Conservation (phyloP, 768 basidiomycete species). For the Hygrophorus pudorinus region DNA sequence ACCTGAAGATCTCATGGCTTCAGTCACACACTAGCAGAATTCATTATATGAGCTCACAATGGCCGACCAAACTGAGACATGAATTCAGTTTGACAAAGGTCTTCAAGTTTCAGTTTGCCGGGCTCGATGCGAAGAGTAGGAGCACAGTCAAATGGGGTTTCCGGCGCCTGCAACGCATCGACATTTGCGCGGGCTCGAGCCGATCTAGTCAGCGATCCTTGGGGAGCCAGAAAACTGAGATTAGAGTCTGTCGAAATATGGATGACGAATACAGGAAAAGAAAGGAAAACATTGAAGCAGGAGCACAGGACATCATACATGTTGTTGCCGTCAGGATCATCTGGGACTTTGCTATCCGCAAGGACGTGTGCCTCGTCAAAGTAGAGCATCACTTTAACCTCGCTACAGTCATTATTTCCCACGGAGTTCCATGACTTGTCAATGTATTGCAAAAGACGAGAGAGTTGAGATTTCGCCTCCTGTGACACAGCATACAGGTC, state of each 20-base stretch:
- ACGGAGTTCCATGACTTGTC: background rate
- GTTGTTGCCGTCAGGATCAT: too few relatives aligned
- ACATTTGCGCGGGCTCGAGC: background rate
- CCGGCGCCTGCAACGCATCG: background rate
- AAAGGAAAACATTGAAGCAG: background rate
- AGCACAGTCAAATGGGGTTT: constrained; percentile 4
- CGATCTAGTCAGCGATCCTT: background rate
- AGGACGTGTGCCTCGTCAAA: constrained; percentile 2
- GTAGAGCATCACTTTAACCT: constrained; percentile 2
- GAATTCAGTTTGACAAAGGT: background rate
- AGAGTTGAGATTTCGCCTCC: background rate
- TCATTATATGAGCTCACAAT: background rate
- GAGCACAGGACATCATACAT: background rate
- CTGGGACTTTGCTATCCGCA: too few relatives aligned
- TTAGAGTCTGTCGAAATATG: background rate
- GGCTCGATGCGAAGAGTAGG: background rate
- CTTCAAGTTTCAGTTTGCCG: background rate
- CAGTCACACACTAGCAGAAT: too few relatives aligned
- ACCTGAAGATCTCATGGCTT: background rate
- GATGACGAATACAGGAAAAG: background rate
- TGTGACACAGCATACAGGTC: background rate
- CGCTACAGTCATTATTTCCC: background rate
- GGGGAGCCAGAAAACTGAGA: background rate
- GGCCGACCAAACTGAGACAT: constrained; percentile 1
- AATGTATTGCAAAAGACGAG: background rate